Evolutionary conservation across 1,139 yeast species (phyloP).

Genomic region (Protomyces pachydermus): DNA sequence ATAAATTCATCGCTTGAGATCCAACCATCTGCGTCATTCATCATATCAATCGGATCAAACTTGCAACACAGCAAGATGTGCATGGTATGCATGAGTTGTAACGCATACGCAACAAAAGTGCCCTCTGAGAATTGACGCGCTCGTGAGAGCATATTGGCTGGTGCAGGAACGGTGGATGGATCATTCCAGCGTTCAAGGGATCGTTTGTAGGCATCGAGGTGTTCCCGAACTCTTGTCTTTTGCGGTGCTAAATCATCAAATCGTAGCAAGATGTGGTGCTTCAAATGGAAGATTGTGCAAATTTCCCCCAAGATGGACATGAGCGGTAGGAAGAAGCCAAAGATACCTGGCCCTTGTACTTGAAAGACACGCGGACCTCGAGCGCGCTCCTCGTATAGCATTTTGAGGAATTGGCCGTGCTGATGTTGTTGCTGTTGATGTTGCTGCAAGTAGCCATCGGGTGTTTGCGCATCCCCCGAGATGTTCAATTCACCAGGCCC

Average conservation of each 20-base stretch:
- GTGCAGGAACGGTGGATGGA: background rate
- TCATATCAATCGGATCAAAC: conserved; percentile 34
- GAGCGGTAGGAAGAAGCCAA: conserved; percentile 34
- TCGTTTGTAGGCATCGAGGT: conserved; percentile 28
- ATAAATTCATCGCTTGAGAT: conserved; percentile 35
- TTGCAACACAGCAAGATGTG: conserved; percentile 32
- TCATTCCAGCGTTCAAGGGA: conserved; percentile 27
- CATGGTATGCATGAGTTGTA: conserved; percentile 33
- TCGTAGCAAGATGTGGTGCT: conserved; percentile 29
- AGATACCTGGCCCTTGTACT: conserved; percentile 33
- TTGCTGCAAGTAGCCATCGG: background rate
- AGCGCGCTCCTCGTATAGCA: conserved; percentile 13
- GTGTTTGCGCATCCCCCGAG: background rate
- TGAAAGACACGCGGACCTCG: conserved; percentile 14
- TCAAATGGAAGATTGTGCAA: conserved; percentile 32
- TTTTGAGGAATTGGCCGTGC: background rate
- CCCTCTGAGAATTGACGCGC: conserved; percentile 12
- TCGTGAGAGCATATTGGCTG: background rate
- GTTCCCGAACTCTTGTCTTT: conserved; percentile 26
- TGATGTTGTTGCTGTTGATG: background rate
- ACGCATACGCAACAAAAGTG: conserved; percentile 33
- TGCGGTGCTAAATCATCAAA: conserved; percentile 5
- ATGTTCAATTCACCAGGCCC: background rate
- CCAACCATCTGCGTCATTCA: conserved; percentile 35
- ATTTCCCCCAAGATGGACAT: conserved; percentile 34